Base-by-base conservation (phyloP, 495 filamentous ascomycete species). In the Daldinia bambusicola region DNA sequence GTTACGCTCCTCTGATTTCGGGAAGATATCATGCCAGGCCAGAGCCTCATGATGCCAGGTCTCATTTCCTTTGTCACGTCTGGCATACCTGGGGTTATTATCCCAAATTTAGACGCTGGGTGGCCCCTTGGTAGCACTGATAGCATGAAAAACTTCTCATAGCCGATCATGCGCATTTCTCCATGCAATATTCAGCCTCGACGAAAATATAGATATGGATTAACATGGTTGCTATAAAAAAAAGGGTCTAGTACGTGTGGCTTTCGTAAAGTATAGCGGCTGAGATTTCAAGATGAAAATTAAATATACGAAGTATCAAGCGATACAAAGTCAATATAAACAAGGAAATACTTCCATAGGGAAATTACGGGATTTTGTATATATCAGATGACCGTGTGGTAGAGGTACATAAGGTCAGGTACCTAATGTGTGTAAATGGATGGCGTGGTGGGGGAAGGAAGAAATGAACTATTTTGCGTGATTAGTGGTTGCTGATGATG, bases 301-400 rank as follows among this genome's bases (percentile, higher is more conserved):
- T 2, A 22, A 22, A 48, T 13, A 20, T 48, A 8, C 20, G 20
- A 22, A 32, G 14, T 12, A 31, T 31, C 26, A 32, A 16, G 10
- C 12, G 30, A 16, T 16, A 53, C 51, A 8, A 16, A 6, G n/a
- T 12, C 18, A 48, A 48, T 48, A 48, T 48, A 48, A 48, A 48
- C 10, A 48, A 10, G 43, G 43, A 48, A 48, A 20, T 4, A 48
- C 9, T 22, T 10, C 43, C 18, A 48, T 48, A 48, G 51, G 45
- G 8, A 12, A 32, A 22, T 51, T 56, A 67, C 60, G 50, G 53
- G 26, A 13, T 16, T 41, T 52, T 26, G 22, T 31, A 36, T 34
- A 63, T 63, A 67, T 72, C 69, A 72, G 63, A 72, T 72, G 64
- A 72, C 64, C 69, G 38, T 36, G 9, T 5, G 1, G 26, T 1